phyloP scores from a whole-genome alignment of 345 rosid genomes.

The Populus deltoides region DNA sequence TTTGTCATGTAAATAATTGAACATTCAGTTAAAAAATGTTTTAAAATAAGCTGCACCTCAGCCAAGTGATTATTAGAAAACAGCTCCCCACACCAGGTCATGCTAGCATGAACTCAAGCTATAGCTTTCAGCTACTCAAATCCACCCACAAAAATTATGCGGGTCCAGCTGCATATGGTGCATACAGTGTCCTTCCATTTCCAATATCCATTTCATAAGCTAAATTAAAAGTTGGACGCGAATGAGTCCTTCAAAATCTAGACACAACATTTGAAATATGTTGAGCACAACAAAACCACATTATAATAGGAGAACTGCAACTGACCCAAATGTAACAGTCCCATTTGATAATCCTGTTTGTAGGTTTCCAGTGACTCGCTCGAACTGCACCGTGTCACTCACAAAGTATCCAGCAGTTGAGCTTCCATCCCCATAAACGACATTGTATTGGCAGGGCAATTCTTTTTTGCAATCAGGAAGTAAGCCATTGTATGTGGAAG shows the following conservation, averaged over 20 bases:
- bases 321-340: constrained; percentile 68
- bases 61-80: not conserved
- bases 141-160: not conserved
- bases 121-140: not conserved
- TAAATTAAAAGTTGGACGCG: not conserved
- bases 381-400: constrained; percentile 51
- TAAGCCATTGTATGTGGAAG: constrained; percentile 34
- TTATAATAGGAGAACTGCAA: not conserved
- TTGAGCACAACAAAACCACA: not conserved
- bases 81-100: not conserved
- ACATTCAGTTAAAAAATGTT: too few species aligned
- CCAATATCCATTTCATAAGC: not conserved
- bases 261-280: not conserved
- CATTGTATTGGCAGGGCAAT: constrained; percentile 51
- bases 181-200: not conserved
- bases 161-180: not conserved
- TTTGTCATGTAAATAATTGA: too few species aligned
- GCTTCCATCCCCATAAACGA: constrained; percentile 81
- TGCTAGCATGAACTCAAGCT: not conserved
- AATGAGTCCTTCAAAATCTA: not conserved
- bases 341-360: constrained; percentile 45
- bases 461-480: constrained; percentile 51
- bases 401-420: constrained; percentile 65
- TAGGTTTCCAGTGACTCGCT: constrained; percentile 52
- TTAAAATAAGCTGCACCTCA: not conserved